Evolutionary conservation across 495 filamentous ascomycete genomes (phyloP).

Genomic region (Neurospora terricola): DNA sequence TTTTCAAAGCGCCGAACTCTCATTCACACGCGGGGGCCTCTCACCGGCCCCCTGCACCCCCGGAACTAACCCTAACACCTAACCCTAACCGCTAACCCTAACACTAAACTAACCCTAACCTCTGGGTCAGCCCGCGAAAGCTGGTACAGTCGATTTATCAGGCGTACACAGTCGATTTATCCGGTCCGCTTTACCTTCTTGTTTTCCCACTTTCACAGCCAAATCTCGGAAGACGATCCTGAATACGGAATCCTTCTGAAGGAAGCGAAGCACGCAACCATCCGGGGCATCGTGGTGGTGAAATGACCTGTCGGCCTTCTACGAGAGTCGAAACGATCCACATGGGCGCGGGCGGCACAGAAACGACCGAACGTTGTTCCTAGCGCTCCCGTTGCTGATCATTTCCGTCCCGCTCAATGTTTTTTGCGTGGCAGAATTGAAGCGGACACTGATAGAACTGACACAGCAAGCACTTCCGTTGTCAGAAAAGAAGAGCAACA

Average conservation of each 20-base stretch:
- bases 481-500: not conserved
- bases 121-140: too few relatives aligned
- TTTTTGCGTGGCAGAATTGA: not conserved
- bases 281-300: not conserved
- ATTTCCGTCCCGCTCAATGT: not conserved
- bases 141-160: too few relatives aligned
- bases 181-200: not conserved
- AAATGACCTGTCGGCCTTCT: not conserved
- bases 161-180: too few relatives aligned
- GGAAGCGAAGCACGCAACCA: not conserved
- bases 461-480: not conserved
- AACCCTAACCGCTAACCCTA: not conserved
- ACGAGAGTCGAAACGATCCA: not conserved
- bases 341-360: not conserved
- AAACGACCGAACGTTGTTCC: not conserved
- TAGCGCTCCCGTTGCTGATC: not conserved
- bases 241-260: not conserved
- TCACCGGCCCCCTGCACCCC: not conserved
- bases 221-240: not conserved
- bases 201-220: not conserved
- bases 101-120: too few relatives aligned
- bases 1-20: not conserved
- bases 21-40: not conserved
- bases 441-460: not conserved
- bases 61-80: not conserved